Percentiles rank a stretch among this genome's conserved stretches.
Evolutionary conservation across 495 filamentous ascomycete species (phyloP).

Genomic region (Rusavskia elegans): DNA sequence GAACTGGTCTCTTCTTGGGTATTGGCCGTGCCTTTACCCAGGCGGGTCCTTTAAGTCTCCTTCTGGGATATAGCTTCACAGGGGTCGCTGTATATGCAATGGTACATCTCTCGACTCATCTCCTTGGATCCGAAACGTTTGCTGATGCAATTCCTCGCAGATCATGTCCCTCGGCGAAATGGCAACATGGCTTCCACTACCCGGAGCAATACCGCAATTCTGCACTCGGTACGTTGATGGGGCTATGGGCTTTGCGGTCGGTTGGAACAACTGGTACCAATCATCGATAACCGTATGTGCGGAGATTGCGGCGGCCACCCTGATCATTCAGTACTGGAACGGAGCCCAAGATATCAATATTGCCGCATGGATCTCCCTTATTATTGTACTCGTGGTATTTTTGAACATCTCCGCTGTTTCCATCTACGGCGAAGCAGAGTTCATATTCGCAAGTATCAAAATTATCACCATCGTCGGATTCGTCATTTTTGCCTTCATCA

Average conservation of each 20-base stretch:
- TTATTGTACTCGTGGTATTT: constrained; percentile 51
- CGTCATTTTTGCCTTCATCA: constrained; percentile 47
- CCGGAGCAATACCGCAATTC: constrained; percentile 62
- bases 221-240: constrained; percentile 57
- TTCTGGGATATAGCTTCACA: constrained; percentile 57
- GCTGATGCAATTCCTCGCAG: constrained; percentile 1
- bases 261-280: constrained; percentile 54
- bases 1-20: constrained; percentile 62
- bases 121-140: no score
- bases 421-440: constrained; percentile 60
- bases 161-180: constrained; percentile 49
- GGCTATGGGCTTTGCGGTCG: constrained; percentile 63
- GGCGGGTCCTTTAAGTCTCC: constrained; percentile 47
- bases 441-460: constrained; percentile 60
- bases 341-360: constrained; percentile 28
- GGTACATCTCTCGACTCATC: constrained; percentile 14
- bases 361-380: constrained; percentile 60
- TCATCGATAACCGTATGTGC: constrained; percentile 52
- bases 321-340: constrained; percentile 67
- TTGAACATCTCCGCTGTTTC: constrained; percentile 53
- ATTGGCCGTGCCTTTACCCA: constrained; percentile 45
- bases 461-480: constrained; percentile 59
- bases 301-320: constrained; percentile 57
- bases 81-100: constrained; percentile 46
- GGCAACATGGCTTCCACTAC: constrained; percentile 58